Percentiles rank a stretch among this genome's conserved stretches.
These are phyloP conservation scores for Saccharomycopsis sp. DNA, from an alignment of 805 yeast species.

Conservation along the genomic window DNA sequence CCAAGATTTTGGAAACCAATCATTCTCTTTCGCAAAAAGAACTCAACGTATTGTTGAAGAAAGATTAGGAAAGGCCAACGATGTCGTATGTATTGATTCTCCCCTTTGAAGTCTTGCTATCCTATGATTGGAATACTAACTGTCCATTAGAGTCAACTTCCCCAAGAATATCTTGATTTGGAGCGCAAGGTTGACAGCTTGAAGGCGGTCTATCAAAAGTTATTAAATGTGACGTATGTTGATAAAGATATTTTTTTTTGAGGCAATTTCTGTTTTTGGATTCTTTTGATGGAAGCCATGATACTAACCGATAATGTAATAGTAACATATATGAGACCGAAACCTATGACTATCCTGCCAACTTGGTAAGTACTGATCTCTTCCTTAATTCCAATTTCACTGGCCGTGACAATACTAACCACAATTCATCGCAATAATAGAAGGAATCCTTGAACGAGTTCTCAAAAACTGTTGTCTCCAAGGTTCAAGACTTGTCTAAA, in stretches of 20 bases:
- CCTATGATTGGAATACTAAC: neutral
- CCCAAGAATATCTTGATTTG: conserved; percentile 70
- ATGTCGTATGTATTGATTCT: conserved; percentile 38
- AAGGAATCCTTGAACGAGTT: conserved; percentile 72
- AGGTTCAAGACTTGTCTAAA: conserved; percentile 59
- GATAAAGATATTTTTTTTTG: neutral
- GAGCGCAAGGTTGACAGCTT: conserved; percentile 70
- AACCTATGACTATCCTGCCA: conserved; percentile 78
- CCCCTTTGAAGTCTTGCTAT: neutral
- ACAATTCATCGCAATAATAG: conserved; percentile 13
- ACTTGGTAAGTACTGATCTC: conserved; percentile 33
- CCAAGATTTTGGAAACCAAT: conserved; percentile 22
- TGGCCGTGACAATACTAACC: conserved; percentile 7
- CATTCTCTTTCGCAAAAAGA: conserved; percentile 64
- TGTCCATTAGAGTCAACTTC: conserved; percentile 57
- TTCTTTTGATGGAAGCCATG: neutral
- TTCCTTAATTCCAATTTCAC: neutral
- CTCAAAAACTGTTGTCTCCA: conserved; percentile 55
- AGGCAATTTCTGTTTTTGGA: neutral
- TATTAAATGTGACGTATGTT: conserved; percentile 41
- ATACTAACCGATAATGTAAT: neutral
- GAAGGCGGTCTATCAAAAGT: conserved; percentile 55
- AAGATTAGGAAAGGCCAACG: conserved; percentile 70
- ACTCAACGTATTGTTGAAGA: conserved; percentile 77
- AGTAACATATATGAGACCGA: conserved; percentile 55